These are phyloP conservation scores for Thraustotheca clavata DNA, from an alignment of 352 stramenopile species.

Conservation along the genomic window DNA sequence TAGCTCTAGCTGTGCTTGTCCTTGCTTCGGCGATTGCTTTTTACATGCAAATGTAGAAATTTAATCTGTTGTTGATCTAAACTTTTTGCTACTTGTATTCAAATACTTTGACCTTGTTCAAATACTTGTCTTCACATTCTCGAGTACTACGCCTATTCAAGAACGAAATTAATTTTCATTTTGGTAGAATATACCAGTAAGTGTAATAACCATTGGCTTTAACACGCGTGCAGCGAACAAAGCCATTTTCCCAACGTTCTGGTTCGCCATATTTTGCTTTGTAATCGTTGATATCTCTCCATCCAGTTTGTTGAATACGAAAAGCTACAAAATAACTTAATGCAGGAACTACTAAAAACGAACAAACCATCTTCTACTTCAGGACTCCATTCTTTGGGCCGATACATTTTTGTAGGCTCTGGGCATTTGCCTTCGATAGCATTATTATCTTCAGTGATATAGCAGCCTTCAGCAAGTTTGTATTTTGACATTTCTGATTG, in stretches of 20 bases:
- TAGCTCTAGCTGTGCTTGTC: constrained; percentile 30
- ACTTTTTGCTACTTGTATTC: constrained; percentile 45
- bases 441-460: constrained; percentile 17
- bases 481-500: constrained; percentile 5
- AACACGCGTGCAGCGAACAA: constrained; percentile 66
- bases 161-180: not conserved
- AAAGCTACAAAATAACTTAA: constrained; percentile 34
- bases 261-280: constrained; percentile 65
- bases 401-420: constrained; percentile 26
- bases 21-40: no score
- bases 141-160: constrained; percentile 38
- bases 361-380: constrained; percentile 51
- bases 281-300: constrained; percentile 73
- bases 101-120: constrained; percentile 70
- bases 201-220: constrained; percentile 80
- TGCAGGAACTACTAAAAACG: not conserved
- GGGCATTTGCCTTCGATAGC: constrained; percentile 16
- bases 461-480: constrained; percentile 15
- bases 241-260: constrained; percentile 64
- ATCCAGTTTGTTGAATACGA: constrained; percentile 60
- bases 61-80: no score
- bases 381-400: constrained; percentile 56
- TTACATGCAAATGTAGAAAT: no score
- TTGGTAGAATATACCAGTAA: constrained; percentile 43
- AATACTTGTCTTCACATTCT: constrained; percentile 77